phyloP scores from a whole-genome alignment of 2,329 filamentous ascomycete species.

The Fusarium heterosporum region DNA sequence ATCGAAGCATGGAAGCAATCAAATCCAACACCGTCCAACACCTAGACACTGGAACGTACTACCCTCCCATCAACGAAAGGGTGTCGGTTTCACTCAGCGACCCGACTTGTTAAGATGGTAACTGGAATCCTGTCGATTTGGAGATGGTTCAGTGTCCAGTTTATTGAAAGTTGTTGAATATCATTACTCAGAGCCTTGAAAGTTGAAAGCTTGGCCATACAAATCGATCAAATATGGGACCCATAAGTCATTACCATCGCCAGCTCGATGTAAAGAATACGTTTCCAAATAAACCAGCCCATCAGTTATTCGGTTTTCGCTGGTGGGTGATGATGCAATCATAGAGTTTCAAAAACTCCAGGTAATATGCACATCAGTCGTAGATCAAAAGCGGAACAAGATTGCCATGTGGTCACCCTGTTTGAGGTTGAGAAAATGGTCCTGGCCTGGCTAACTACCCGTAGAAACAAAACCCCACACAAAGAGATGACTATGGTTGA shows the following conservation, averaged over 20 bases:
- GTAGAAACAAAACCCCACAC: constrained; percentile 30
- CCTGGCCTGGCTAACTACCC: neutral
- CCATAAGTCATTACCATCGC: too few species aligned
- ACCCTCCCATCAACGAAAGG: neutral
- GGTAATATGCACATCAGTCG: constrained; percentile 21
- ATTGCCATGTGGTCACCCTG: constrained; percentile 45
- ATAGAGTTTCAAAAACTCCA: neutral
- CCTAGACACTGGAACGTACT: neutral
- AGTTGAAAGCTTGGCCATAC: too few species aligned
- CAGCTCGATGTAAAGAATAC: too few species aligned
- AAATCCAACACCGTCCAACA: neutral
- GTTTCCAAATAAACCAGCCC: too few species aligned
- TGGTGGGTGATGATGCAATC: constrained; percentile 15
- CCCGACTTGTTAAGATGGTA: neutral
- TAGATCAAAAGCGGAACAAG: constrained; percentile 32
- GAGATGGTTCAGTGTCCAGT: neutral
- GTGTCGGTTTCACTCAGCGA: neutral
- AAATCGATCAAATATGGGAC: too few species aligned
- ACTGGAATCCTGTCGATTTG: neutral
- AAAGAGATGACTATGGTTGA: neutral
- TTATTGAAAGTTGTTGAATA: neutral
- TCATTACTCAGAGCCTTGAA: neutral
- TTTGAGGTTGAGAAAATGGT: constrained; percentile 20
- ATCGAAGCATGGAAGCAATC: neutral
- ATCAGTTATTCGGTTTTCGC: neutral